Base-by-base conservation (phyloP, 345 rosid genomes). In the Litchi chinensis region DNA sequence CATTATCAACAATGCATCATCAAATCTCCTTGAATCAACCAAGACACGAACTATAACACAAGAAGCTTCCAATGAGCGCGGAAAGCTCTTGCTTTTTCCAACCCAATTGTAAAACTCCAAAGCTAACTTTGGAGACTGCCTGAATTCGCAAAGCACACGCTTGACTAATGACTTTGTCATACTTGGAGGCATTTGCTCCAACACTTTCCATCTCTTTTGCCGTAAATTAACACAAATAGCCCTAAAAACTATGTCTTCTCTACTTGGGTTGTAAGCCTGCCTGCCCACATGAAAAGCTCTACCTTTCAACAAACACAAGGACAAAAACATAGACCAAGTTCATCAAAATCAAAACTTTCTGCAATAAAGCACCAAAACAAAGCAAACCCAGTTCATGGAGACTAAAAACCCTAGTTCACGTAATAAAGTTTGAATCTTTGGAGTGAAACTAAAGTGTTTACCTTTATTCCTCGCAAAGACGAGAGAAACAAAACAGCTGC, bases 161-260 rank as follows among this genome's bases (percentile, higher is more conserved):
- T 65, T 86, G 46, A 86, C 81, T 46, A 90, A 77, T 0, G 87
- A 80, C 82, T 67, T 82, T 16, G 93, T 87, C 46, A 89, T 81
- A 81, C 50, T 84, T 65, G 86, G 79, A 37, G 79, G 78, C 76
- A 89, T 65, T 39, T 82, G 77, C 28, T 86, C 90, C 87, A 90
- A 80, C 68, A 82, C 46, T 50, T 85, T 88, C 93, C 95, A 93
- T 91, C 80, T 86, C 84, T 85, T 89, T n/a, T 85, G 91, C 72
- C 75, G 89, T 64, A 90, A 83, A 79, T 90, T 87, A 71, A 86
- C 83, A 82, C 92, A 90, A 65, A 90, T 24, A 71, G 95, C 87
- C 68, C 75, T 80, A 57, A 90, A 84, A 54, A 90, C 79, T 76
- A 91, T 82, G 32, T 91, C 88, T 69, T 89, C 93, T 6, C 84